Conservation (phyloP, 768 basidiomycete genomes). For the Phylloporus sp. region DNA sequence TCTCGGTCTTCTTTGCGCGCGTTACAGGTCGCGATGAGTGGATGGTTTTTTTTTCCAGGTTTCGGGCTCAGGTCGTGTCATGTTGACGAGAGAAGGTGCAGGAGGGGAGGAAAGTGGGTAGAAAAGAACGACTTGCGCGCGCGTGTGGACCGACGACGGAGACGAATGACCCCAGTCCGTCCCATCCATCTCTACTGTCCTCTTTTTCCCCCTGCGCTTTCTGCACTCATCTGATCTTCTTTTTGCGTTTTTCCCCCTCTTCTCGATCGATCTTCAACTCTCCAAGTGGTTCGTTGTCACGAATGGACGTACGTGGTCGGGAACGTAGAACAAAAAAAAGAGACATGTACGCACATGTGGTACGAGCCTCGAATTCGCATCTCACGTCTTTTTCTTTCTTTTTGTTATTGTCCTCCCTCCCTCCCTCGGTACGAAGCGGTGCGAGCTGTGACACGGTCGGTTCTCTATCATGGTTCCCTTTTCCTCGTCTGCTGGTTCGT, state of each 20-base stretch:
- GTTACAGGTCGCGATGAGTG: slow-evolving; percentile 28
- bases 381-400: slow-evolving; percentile 18
- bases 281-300: slow-evolving; percentile 9
- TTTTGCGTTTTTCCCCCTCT: slow-evolving; percentile 8
- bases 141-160: slow-evolving; percentile 23
- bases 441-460: slow-evolving; percentile 31
- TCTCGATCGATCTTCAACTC: slow-evolving; percentile 15
- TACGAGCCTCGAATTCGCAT: slow-evolving; percentile 21
- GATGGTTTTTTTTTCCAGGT: slow-evolving; percentile 29
- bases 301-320: slow-evolving; percentile 2
- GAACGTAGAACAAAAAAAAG: slow-evolving; percentile 9
- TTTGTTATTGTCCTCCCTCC: no score
- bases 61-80: slow-evolving; percentile 20
- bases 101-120: no score
- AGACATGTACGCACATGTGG: slow-evolving; percentile 22
- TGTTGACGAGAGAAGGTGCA: background rate
- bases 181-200: slow-evolving; percentile 31
- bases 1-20: slow-evolving; percentile 27
- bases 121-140: no score
- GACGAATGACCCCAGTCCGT: slow-evolving; percentile 34
- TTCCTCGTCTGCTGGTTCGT: background rate
- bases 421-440: slow-evolving; percentile 20
- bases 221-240: slow-evolving; percentile 26
- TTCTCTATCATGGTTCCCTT: slow-evolving; percentile 10
- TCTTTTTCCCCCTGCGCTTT: slow-evolving; percentile 15